Evolutionary conservation across 441 rosid species (phyloP), one percentile per base, ranked within the genome.

Genomic region (Adansonia gregorii): DNA sequence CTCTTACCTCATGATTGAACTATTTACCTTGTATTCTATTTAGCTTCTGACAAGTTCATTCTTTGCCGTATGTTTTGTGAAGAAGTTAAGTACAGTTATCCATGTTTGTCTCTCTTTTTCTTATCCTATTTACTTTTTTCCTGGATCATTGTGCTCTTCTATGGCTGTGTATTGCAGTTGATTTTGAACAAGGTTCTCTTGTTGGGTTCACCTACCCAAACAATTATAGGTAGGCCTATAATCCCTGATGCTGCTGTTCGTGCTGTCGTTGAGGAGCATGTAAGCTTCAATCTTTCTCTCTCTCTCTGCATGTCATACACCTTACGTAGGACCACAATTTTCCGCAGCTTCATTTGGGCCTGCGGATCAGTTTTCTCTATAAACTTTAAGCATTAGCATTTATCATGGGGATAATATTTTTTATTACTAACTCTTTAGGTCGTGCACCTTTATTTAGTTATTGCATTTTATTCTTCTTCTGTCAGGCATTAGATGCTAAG

Each of bases 181-280:
- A 76, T 89, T 75, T 86, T 95, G 80, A 94, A 85, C 83, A 95
- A 90, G 89, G 95, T 95, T 79, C 88, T 91, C 71, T 78, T 95
- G 82, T 76, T 94, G 75, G 97, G 97, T 56, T 90, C 99, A n/a
- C 77, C 79, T 49, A 73, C 86, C 79, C 93, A 93, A 82, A 89
- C 99, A 20, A 86, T 92, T 22, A 75, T 94, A 14, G 99, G 98
- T 64, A 82, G 98, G 81, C 98, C 99, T 24, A 84, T 81, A 15
- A 80, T 93, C 76, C 95, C 92, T 46, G 93, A 90, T 76, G 94
- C 97, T 14, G 84, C 87, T 76, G 98, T 95, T 76, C 95, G 91
- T 85, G 98, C 97, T 74, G 89, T 95, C 76, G 98, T 93, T 7
- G 99, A 95, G 89, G 97, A 95, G 80, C 99, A 93, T 86, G 99